Percentiles rank a stretch among this genome's conserved stretches.
These are phyloP conservation scores for Myriangium duriaei DNA, from an alignment of 2,329 filamentous ascomycete genomes.

Conservation along the genomic window DNA sequence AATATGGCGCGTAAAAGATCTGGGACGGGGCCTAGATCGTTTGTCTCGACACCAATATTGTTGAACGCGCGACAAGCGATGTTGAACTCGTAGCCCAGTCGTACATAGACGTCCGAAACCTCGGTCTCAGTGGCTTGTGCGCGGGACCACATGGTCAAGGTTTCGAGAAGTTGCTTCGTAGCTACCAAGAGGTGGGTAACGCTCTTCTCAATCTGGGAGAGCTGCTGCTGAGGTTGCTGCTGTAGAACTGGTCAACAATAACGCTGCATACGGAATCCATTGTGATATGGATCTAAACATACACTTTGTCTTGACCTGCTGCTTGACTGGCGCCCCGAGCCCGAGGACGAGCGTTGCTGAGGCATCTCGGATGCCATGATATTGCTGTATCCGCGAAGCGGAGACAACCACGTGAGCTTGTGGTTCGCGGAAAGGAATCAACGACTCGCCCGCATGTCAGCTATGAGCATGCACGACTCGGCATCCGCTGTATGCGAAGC, in stretches of 20 bases:
- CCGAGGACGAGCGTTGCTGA: conserved; percentile 36
- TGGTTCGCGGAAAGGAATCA: too few relatives aligned
- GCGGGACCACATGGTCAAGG: conserved; percentile 93
- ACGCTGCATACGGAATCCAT: too few relatives aligned
- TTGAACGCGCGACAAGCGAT: conserved; percentile 95
- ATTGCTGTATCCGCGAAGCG: too few relatives aligned
- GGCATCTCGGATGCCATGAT: conserved; percentile 40
- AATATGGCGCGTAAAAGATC: conserved; percentile 81
- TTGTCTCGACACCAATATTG: conserved; percentile 90
- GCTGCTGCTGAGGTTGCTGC: conserved; percentile 53
- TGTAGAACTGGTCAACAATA: too few relatives aligned
- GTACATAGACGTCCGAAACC: conserved; percentile 96
- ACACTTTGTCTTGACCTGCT: conserved; percentile 19
- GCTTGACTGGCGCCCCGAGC: conserved; percentile 49
- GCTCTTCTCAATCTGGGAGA: conserved; percentile 98
- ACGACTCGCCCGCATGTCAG: too few relatives aligned
- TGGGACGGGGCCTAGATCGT: conserved; percentile 87
- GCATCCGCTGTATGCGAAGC: too few relatives aligned
- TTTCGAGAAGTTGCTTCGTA: conserved; percentile 95
- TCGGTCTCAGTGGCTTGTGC: conserved; percentile 83
- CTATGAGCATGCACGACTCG: too few relatives aligned
- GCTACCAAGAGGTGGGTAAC: conserved; percentile 95
- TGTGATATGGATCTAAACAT: too few relatives aligned
- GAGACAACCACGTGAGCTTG: too few relatives aligned
- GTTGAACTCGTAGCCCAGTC: conserved; percentile 97